These are phyloP conservation scores for Zangia roseola DNA, from an alignment of 768 basidiomycete genomes.

Conservation along the genomic window DNA sequence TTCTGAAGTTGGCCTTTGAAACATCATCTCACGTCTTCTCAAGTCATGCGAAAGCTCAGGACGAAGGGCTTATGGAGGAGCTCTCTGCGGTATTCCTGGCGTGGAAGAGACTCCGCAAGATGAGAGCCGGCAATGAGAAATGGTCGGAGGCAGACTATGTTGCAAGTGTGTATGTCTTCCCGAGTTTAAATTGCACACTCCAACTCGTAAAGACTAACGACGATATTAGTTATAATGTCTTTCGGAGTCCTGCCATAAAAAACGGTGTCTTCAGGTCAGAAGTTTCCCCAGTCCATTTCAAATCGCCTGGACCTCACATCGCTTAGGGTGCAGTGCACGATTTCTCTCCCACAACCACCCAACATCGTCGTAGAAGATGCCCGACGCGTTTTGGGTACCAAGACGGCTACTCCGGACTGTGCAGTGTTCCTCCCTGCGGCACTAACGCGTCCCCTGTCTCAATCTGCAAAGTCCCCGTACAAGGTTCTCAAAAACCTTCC, in stretches of 20 bases:
- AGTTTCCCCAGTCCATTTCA: neutral
- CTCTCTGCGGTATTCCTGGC: conserved; percentile 42
- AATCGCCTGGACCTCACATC: conserved; percentile 3
- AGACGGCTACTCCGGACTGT: conserved; percentile 49
- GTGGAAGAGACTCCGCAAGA: conserved; percentile 43
- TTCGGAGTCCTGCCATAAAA: conserved; percentile 46
- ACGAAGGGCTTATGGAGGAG: conserved; percentile 34
- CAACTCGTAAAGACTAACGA: neutral
- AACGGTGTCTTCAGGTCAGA: conserved; percentile 43
- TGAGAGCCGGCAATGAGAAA: conserved; percentile 45
- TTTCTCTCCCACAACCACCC: conserved; percentile 49
- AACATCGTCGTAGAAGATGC: conserved; percentile 27
- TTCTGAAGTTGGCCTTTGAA: conserved; percentile 33
- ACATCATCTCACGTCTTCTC: conserved; percentile 42
- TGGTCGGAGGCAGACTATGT: conserved; percentile 56
- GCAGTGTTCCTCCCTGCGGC: conserved; percentile 45
- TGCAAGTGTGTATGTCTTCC: conserved; percentile 47
- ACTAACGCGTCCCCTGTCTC: conserved; percentile 40
- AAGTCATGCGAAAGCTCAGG: conserved; percentile 15
- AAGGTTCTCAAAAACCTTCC: conserved; percentile 44
- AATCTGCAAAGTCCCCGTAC: conserved; percentile 45
- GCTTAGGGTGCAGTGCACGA: conserved; percentile 44
- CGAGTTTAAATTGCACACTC: neutral
- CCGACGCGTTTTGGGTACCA: conserved; percentile 43
- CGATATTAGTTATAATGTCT: conserved; percentile 42